phyloP scores from a whole-genome alignment of 768 basidiomycete species.

The Tylopilus vinaceipallidus region DNA sequence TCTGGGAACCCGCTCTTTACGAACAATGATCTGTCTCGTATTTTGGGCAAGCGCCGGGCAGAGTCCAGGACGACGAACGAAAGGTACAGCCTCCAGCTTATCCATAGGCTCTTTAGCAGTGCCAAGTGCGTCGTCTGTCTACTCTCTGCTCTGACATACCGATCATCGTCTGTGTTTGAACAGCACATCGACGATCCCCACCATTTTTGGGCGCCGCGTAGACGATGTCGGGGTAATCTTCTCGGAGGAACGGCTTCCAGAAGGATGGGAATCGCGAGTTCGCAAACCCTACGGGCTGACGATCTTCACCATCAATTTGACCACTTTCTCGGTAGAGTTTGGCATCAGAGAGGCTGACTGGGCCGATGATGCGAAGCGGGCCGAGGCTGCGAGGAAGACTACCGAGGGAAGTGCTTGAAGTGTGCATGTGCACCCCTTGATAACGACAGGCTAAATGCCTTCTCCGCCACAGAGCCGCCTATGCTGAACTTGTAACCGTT shows the following conservation, averaged over 20 bases:
- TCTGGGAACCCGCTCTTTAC: constrained; percentile 52
- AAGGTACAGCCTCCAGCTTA: constrained; percentile 45
- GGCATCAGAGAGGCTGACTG: constrained; percentile 19
- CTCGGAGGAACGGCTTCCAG: constrained; percentile 67
- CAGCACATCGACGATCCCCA: constrained; percentile 62
- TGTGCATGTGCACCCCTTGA: background rate
- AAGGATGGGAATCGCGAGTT: constrained; percentile 66
- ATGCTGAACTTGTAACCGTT: background rate
- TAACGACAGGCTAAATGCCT: background rate
- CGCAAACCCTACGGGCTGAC: constrained; percentile 60
- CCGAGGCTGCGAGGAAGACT: background rate
- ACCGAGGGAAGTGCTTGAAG: constrained; percentile 4
- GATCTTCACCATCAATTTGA: constrained; percentile 50
- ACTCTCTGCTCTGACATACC: background rate
- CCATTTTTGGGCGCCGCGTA: constrained; percentile 62
- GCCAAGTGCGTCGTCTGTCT: constrained; percentile 50
- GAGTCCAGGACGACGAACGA: constrained; percentile 53
- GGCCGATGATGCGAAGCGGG: background rate
- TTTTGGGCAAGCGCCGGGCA: constrained; percentile 57
- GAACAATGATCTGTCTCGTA: constrained; percentile 53
- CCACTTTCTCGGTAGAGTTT: constrained; percentile 6
- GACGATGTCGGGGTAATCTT: constrained; percentile 54
- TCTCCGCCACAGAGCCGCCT: background rate
- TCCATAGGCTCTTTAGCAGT: constrained; percentile 64
- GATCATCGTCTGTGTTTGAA: background rate